Base-by-base conservation (phyloP, 441 rosid species). In the Hura crepitans region DNA sequence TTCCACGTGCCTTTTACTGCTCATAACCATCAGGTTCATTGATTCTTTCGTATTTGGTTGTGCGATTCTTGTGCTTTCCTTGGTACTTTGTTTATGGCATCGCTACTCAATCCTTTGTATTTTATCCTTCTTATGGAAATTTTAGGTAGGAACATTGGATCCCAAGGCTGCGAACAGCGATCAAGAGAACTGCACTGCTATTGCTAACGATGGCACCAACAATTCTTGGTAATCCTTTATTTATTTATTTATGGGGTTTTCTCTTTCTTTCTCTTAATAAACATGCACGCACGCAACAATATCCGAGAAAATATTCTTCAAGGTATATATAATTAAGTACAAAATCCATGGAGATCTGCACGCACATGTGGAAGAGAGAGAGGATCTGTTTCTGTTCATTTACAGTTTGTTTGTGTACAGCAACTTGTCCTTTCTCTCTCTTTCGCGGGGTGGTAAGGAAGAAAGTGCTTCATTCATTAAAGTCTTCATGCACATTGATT, bases 101-200 rank as follows among this genome's bases (percentile, higher is more conserved):
- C 27, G 18, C 5, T 69, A 27, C 49, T 58, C 37, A 45, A 22
- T 55, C 17, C 51, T 57, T 50, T 47, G 39, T 74, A 30, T 62
- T 49, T 47, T 37, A 22, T 62, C 42, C 27, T 20, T 35, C 54
- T 9, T 70, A 4, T 33, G 68, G 64, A n/a, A 50, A 66, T 28
- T 64, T 82, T 70, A 84, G 90, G 85, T 82, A 15, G 81, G 81
- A 42, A 61, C 80, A 46, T 72, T 81, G 72, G 85, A 86, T 82
- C 85, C 85, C 6, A 85, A 83, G 75, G 74, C 79, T 53, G 78
- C 68, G 59, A 77, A 77, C 62, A 76, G 35, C 35, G 64, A 35
- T 60, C 46, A 81, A 28, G 87, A 80, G 53, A 81, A 76, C 66
- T 78, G 80, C 77, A 69, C 72, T 54, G 80, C 72, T 67, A 82